Evolutionary conservation across 352 stramenopile genomes (phyloP), one percentile per base, ranked within the genome.

Genomic region (Globisporangium lucens): DNA sequence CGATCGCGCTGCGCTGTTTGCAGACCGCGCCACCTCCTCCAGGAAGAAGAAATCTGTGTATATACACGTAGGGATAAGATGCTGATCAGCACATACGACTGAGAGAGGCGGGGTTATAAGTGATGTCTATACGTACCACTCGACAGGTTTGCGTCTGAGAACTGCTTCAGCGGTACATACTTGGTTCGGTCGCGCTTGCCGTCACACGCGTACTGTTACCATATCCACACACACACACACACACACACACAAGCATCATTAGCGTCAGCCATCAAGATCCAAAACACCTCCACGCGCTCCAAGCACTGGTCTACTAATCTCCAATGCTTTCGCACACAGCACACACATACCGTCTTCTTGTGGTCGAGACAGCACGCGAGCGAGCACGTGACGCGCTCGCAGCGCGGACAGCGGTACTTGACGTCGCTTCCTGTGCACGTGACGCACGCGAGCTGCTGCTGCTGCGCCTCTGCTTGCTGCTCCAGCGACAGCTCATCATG

Each of bases 351-450:
- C 76, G 90, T 56, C 43, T 89, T 92, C 76, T 95, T 95, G 77
- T 95, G 87, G 13, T 67, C 79, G 27, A 93, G 56, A 60, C 87
- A 95, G 75, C 87, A 95, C 17, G 73, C 68, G 56, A 95, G 70
- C 52, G 85, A 93, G 68, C 87, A 95, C 61, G 87, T 93, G 73
- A 93, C 81, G 65, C 85, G 82, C 68, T 95, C 87, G 64, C 87
- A 95, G 61, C 84, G 77, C 43, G 87, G 87, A 79, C 87, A 95
- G 56, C 87, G 85, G 68, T 95, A 95, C 75, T 95, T 95, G 74
- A 93, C 82, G 56, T 84, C 70, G 22, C 24, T 68, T 12, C 67
- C 72, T 35, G 68, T 70, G 58, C 87, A 95, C 10, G 69, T 71
- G 55, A 65, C 68, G 72, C 87, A 95, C n/a, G 49, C 59, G 3